Percentiles rank a stretch among this genome's conserved stretches.
These are phyloP conservation scores for Raphanus hybrid DNA, from an alignment of 441 rosid species.

Conservation along the genomic window DNA sequence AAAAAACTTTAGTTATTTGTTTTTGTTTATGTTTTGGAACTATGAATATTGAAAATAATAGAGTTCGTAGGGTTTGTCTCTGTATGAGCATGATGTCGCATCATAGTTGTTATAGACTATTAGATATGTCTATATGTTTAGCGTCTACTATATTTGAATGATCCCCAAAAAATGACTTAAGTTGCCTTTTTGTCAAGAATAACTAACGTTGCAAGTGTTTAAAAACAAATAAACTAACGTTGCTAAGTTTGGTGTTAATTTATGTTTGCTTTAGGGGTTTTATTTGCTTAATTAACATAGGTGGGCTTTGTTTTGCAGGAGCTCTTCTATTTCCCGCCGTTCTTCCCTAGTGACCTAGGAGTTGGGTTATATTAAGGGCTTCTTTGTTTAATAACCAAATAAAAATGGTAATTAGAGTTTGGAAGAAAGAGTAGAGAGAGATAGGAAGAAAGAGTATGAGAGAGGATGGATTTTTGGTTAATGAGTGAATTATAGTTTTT, in stretches of 20 bases:
- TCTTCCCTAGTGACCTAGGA: too few species aligned
- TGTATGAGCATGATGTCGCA: slow-evolving; percentile 36
- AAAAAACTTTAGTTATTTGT: background rate
- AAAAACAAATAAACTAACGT: background rate
- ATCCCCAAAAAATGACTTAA: slow-evolving; percentile 32
- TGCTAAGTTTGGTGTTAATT: slow-evolving; percentile 11
- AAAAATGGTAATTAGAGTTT: too few species aligned
- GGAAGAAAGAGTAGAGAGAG: too few species aligned
- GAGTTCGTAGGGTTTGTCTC: slow-evolving; percentile 34
- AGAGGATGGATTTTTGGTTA: too few species aligned
- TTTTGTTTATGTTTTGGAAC: slow-evolving; percentile 7
- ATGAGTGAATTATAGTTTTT: too few species aligned
- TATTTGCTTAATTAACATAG: background rate
- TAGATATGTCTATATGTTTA: slow-evolving; percentile 3
- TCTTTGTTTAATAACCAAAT: too few species aligned
- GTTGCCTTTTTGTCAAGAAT: slow-evolving; percentile 2
- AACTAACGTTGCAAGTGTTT: too few species aligned
- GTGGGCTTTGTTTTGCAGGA: background rate
- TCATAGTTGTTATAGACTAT: slow-evolving; percentile 28
- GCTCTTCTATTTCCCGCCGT: too few species aligned
- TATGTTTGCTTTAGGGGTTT: slow-evolving; percentile 12
- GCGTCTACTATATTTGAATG: slow-evolving; percentile 22
- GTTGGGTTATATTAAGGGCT: too few species aligned
- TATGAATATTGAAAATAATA: slow-evolving; percentile 15
- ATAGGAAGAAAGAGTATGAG: too few species aligned